These are phyloP conservation scores for Geotrichum histeridarum DNA, from an alignment of 1,139 yeast species.

Conservation along the genomic window DNA sequence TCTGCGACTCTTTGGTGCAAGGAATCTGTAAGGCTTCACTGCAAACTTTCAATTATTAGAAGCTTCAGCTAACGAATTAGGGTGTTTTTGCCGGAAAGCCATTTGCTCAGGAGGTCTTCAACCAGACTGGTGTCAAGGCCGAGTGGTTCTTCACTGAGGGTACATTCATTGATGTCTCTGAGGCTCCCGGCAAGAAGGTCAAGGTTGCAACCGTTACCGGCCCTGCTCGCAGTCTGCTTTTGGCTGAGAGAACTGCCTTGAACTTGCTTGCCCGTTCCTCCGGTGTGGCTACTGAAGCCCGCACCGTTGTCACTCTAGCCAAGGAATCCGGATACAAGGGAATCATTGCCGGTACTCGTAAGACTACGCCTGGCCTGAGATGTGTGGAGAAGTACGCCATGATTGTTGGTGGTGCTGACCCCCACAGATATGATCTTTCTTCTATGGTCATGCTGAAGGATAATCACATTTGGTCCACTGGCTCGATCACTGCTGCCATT, in stretches of 20 bases:
- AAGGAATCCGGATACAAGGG: slow-evolving; percentile 71
- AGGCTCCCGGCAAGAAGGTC: slow-evolving; percentile 48
- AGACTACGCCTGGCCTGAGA: slow-evolving; percentile 94
- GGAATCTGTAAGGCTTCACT: slow-evolving; percentile 40
- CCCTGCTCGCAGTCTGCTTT: slow-evolving; percentile 67
- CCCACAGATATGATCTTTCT: slow-evolving; percentile 86
- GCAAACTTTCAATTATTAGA: background rate
- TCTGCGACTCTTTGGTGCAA: slow-evolving; percentile 79
- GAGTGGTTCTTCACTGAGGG: slow-evolving; percentile 78
- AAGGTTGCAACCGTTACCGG: slow-evolving; percentile 77
- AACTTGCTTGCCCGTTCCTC: slow-evolving; percentile 78
- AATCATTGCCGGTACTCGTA: slow-evolving; percentile 91
- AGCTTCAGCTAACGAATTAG: background rate
- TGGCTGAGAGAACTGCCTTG: slow-evolving; percentile 83
- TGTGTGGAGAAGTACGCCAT: slow-evolving; percentile 85
- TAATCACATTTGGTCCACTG: slow-evolving; percentile 88
- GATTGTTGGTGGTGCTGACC: slow-evolving; percentile 92
- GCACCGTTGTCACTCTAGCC: slow-evolving; percentile 55
- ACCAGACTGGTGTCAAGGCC: slow-evolving; percentile 64
- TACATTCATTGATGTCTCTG: slow-evolving; percentile 47
- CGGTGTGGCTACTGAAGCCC: slow-evolving; percentile 79
- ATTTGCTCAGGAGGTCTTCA: slow-evolving; percentile 79
- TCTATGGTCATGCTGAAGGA: slow-evolving; percentile 96
- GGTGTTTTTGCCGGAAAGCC: slow-evolving; percentile 89
- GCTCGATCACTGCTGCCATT: slow-evolving; percentile 84